Conservation (phyloP, 1,284 basidiomycete genomes). For the Rugosomyces carneus region DNA sequence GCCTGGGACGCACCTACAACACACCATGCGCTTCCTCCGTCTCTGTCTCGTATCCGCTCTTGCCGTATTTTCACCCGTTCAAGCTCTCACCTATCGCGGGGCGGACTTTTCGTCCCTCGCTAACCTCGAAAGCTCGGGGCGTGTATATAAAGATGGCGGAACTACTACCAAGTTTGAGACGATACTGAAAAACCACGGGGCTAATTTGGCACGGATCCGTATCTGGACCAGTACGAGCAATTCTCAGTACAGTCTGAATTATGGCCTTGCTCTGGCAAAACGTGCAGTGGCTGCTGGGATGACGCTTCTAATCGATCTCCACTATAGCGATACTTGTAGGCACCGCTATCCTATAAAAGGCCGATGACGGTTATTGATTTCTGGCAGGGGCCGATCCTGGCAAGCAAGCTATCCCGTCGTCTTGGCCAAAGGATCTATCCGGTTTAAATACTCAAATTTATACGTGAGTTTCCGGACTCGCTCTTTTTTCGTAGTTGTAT, state of each 20-base stretch:
- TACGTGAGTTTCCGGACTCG: constrained; percentile 28
- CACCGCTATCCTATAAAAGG: neutral
- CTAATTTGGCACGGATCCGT: constrained; percentile 52
- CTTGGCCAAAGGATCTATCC: constrained; percentile 47
- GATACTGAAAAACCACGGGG: constrained; percentile 48
- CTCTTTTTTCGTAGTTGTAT: too few relatives aligned
- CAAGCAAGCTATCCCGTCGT: constrained; percentile 51
- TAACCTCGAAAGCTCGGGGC: constrained; percentile 46
- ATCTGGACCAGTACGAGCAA: constrained; percentile 52
- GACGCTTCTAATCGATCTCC: constrained; percentile 52
- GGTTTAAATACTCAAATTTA: constrained; percentile 51
- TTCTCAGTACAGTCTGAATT: constrained; percentile 46
- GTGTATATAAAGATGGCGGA: constrained; percentile 43
- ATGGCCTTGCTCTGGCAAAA: constrained; percentile 51
- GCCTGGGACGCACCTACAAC: neutral
- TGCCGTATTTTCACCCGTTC: constrained; percentile 17
- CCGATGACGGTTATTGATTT: constrained; percentile 3
- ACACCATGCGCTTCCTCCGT: constrained; percentile 14
- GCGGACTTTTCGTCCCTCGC: constrained; percentile 57
- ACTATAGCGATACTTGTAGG: constrained; percentile 61
- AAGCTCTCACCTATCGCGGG: constrained; percentile 44
- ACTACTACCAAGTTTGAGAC: constrained; percentile 41
- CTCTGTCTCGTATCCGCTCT: constrained; percentile 18
- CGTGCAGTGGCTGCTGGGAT: constrained; percentile 51
- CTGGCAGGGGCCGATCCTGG: constrained; percentile 52